phyloP scores from a whole-genome alignment of 805 yeast genomes.

The Suhomyces xylopsoci region DNA sequence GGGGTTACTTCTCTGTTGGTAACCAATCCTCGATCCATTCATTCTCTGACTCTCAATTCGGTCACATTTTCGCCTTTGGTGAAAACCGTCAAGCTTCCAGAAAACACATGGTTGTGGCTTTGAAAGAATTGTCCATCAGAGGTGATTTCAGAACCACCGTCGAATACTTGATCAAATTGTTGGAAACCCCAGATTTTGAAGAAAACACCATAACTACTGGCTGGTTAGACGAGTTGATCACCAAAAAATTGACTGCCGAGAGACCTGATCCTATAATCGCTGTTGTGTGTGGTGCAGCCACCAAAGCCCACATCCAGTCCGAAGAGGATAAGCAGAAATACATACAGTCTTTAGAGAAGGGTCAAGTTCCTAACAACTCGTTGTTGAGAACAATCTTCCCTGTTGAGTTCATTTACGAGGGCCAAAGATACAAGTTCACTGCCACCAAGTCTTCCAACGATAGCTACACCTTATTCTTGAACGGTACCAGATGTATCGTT shows the following conservation, averaged over 20 bases:
- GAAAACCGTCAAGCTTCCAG: constrained; percentile 97
- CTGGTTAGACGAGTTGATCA: constrained; percentile 95
- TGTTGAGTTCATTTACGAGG: constrained; percentile 93
- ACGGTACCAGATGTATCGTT: constrained; percentile 87
- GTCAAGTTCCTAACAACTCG: constrained; percentile 88
- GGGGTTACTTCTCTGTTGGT: constrained; percentile 99
- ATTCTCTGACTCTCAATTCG: constrained; percentile 97
- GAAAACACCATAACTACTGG: constrained; percentile 97
- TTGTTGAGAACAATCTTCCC: constrained; percentile 84
- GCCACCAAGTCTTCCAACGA: constrained; percentile 90
- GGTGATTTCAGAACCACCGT: constrained; percentile 99
- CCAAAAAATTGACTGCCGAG: constrained; percentile 92
- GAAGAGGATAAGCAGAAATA: constrained; percentile 69
- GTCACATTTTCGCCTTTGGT: constrained; percentile 98
- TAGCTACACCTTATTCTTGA: constrained; percentile 82
- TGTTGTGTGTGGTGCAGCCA: constrained; percentile 94
- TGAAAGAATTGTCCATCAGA: constrained; percentile 92
- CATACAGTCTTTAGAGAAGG: constrained; percentile 78
- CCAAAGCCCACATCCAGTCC: constrained; percentile 85
- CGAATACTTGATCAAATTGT: constrained; percentile 89
- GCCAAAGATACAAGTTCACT: constrained; percentile 88
- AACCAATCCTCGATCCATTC: constrained; percentile 97
- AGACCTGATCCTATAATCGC: constrained; percentile 92
- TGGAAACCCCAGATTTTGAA: constrained; percentile 96
- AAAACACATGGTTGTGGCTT: constrained; percentile 98